phyloP scores from a whole-genome alignment of 2,329 filamentous ascomycete species.

The Blastomyces silverae region DNA sequence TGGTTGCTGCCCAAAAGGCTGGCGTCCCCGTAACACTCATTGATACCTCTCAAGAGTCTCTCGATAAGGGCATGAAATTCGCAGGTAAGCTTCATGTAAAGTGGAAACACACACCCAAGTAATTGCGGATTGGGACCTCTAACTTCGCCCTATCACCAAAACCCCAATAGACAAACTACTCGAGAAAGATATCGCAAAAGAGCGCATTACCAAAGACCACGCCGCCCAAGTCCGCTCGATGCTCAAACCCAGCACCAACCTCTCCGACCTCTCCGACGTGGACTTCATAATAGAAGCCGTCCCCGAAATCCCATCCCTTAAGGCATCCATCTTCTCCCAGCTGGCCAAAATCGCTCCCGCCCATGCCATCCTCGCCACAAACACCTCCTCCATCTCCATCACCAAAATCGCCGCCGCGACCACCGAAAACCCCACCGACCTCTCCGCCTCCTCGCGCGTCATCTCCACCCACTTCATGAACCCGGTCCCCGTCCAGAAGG shows the following conservation, averaged over 20 bases:
- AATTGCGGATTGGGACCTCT: background rate
- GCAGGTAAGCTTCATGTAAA: slow-evolving; percentile 54
- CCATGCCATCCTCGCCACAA: slow-evolving; percentile 88
- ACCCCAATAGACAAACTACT: slow-evolving; percentile 69
- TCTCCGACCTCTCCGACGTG: slow-evolving; percentile 71
- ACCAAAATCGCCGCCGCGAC: slow-evolving; percentile 90
- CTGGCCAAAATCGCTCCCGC: slow-evolving; percentile 73
- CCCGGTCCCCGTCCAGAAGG: slow-evolving; percentile 92
- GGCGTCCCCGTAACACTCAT: slow-evolving; percentile 77
- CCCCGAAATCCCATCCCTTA: slow-evolving; percentile 81
- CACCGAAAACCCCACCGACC: slow-evolving; percentile 67
- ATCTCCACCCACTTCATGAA: slow-evolving; percentile 99
- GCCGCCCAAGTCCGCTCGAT: slow-evolving; percentile 66
- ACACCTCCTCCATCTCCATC: slow-evolving; percentile 98
- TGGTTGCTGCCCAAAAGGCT: slow-evolving; percentile 82
- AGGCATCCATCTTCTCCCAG: slow-evolving; percentile 76
- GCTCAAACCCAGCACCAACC: slow-evolving; percentile 61
- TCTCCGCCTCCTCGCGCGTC: slow-evolving; percentile 75
- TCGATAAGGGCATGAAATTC: slow-evolving; percentile 85
- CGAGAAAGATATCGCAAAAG: slow-evolving; percentile 84
- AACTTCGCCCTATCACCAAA: background rate
- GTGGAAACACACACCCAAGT: background rate
- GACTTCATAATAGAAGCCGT: slow-evolving; percentile 99
- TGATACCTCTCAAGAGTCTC: slow-evolving; percentile 72
- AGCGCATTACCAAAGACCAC: slow-evolving; percentile 73